Evolutionary conservation across 164 flowering plant species (phyloP).

Genomic region (Houttuynia cordata): DNA sequence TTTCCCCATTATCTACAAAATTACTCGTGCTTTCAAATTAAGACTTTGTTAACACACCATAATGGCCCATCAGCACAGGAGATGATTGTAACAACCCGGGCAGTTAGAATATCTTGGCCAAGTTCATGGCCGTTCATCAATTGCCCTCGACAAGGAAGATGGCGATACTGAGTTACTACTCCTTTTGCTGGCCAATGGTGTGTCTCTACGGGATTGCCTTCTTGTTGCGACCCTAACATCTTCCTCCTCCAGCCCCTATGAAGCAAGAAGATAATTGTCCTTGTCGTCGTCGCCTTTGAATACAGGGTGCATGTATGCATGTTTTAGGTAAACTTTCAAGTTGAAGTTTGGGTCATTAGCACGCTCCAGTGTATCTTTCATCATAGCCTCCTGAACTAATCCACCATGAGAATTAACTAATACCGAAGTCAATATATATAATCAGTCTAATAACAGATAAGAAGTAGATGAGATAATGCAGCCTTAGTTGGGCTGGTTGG

Average conservation of each 20-base stretch:
- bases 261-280: conserved; percentile 13
- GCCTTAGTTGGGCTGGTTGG: too few species aligned
- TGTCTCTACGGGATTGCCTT: conserved; percentile 76
- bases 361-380: conserved; percentile 69
- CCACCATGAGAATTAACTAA: background rate
- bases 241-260: conserved; percentile 34
- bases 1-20: too few species aligned
- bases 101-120: background rate
- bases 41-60: background rate
- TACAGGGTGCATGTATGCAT: conserved; percentile 67
- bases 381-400: conserved; percentile 57
- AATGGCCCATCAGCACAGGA: background rate
- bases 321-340: conserved; percentile 51
- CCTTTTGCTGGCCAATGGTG: conserved; percentile 63
- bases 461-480: too few species aligned
- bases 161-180: conserved; percentile 58
- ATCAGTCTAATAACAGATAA: too few species aligned
- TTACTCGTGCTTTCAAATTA: too few species aligned
- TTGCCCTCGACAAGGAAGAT: conserved; percentile 29
- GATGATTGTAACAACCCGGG: background rate
- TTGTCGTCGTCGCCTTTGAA: conserved; percentile 48
- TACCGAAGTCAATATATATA: background rate
- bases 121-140: conserved; percentile 21
- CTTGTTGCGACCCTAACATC: conserved; percentile 62
- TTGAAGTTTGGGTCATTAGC: conserved; percentile 50